phyloP scores from a whole-genome alignment of 805 yeast species.

The Kluyveromyces lactis region DNA sequence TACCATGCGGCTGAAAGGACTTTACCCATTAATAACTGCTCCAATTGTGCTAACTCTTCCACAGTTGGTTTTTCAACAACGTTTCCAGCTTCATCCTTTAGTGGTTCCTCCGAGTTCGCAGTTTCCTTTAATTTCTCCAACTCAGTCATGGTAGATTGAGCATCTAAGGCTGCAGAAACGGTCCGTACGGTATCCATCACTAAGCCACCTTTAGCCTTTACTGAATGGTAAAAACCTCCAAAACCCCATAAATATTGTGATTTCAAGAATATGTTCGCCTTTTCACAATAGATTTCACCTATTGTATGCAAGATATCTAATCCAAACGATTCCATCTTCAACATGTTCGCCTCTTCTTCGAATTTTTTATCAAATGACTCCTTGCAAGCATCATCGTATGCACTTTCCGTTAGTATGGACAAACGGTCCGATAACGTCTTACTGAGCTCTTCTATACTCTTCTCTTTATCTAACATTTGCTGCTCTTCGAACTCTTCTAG shows the following conservation, averaged over 20 bases:
- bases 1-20: constrained; percentile 81
- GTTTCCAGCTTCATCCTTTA: constrained; percentile 41
- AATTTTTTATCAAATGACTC: constrained; percentile 55
- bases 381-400: constrained; percentile 52
- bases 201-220: constrained; percentile 67
- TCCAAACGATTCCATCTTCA: constrained; percentile 82
- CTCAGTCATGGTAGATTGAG: constrained; percentile 71
- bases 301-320: constrained; percentile 68
- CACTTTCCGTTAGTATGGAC: constrained; percentile 52
- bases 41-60: constrained; percentile 63
- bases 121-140: constrained; percentile 58
- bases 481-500: constrained; percentile 68
- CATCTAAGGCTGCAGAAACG: constrained; percentile 66
- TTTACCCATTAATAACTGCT: constrained; percentile 68
- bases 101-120: constrained; percentile 30
- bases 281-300: constrained; percentile 59
- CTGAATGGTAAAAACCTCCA: constrained; percentile 64
- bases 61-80: constrained; percentile 50
- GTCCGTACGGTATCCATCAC: constrained; percentile 66
- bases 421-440: constrained; percentile 49
- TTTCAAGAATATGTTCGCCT: constrained; percentile 56
- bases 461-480: constrained; percentile 55
- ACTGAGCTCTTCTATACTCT: constrained; percentile 54
- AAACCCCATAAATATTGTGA: constrained; percentile 56
- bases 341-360: constrained; percentile 71